Evolutionary conservation across 306 rosid species (phyloP), one percentile per base, ranked within the genome.

Genomic region (Acmispon strigosus): DNA sequence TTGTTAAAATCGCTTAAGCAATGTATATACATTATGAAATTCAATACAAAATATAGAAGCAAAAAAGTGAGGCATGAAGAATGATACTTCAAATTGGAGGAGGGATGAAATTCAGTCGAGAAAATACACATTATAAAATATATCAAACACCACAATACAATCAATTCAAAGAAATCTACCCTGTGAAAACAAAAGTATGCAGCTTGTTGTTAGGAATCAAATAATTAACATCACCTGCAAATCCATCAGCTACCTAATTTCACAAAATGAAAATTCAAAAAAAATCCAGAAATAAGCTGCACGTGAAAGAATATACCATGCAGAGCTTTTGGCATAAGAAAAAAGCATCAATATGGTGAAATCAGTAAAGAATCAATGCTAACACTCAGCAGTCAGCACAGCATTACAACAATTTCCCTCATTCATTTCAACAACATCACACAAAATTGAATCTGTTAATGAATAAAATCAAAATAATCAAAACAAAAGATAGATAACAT

Each of bases 111-210:
- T 14, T 37, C 18, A 12, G 42, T n/a, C 16, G 6, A 48, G 10
- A 18, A 2, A 6, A 32, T 29, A 59, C 12, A 27, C 20, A 11
- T 13, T 34, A 20, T 5, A 42, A 70, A 41, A 48, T 20, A 24
- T 24, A 70, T 53, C 22, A 32, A 4, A 53, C 10, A 76, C 45
- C 74, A 56, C n/a, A 53, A 71, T 37, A 18, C 69, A 77, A 18
- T 19, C 44, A 15, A 24, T 66, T 45, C 27, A 13, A 56, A 32
- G 4, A 55, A 55, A 75, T 16, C 16, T 42, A 11, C 29, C 50
- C 4, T 20, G 1, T 11, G 11, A 49, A 17, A 61, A 19, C 41
- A 43, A 58, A 74, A 58, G 41, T 8, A 60, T 13, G 22, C 45
- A 5, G 39, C 12, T 29, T 27, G 17, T 4, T 34, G 24, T 36